Base-by-base conservation (phyloP, 2,329 filamentous ascomycete genomes). In the Diaporthe vaccinii region DNA sequence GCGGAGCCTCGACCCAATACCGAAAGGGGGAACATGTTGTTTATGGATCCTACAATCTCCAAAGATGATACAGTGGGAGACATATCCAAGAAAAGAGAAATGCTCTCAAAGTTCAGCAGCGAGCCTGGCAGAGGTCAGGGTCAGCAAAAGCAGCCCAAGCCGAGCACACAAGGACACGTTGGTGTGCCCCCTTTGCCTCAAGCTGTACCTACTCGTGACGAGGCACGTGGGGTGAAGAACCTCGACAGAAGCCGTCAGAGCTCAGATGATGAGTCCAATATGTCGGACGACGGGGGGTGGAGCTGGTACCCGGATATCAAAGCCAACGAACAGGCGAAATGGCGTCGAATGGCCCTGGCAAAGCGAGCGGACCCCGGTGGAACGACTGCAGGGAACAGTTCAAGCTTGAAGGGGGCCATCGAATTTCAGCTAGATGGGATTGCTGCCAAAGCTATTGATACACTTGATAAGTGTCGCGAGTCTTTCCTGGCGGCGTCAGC, bases 371-470 rank as follows among this genome's bases (percentile, higher is more conserved):
- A 10, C 4, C 2, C 2, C 22, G 2, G 3, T 12, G 57, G 8
- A 14, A 39, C 10, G 9, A n/a, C 15, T n/a, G 31, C 17, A 10
- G 10, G 0, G 2, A 12, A 59, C 5, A n/a, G 5, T n/a, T 4
- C 34, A 14, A 7, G 6, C 20, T 15, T 1, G 17, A 39, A 9
- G 4, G 8, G 25, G 2, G 0, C 4, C 1, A 4, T 14, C 8
- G 1, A 12, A 3, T 6, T 10, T 17, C 12, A 41, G 22, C 8
- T 4, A 5, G 0, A 41, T 25, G 14, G 7, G 14, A 34, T 10
- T 3, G 2, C 0, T 22, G 4, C 3, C 1, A 10, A 28, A 17
- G 3, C 3, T 1, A 4, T 20, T 2, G 15, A 34, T 31, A 15
- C 7, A 22, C 4, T 8, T 15, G 10, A 17, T 22, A 6, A 14